Conservation (phyloP, 2,329 filamentous ascomycete genomes). For the Scopulariopsis brevicaulis region DNA sequence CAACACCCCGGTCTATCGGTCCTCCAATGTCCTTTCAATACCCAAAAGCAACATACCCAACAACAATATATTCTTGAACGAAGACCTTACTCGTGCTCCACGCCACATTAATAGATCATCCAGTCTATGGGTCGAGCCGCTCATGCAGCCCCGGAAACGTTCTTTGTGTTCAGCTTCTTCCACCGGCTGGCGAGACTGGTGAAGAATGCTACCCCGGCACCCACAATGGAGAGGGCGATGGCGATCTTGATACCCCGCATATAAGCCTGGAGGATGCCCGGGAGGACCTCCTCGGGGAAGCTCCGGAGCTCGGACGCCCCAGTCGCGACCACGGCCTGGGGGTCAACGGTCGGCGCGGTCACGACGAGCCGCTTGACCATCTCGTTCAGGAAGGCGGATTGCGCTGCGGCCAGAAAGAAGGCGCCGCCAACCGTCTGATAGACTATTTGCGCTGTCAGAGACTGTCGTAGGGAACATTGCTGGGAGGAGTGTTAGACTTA, state of each 20-base stretch:
- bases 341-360: slow-evolving; percentile 23
- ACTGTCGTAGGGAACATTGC: not conserved
- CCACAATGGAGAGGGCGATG: slow-evolving; percentile 44
- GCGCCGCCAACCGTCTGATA: slow-evolving; percentile 39
- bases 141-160: not conserved
- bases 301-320: slow-evolving; percentile 45
- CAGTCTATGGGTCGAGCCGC: not conserved
- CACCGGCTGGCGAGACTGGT: slow-evolving; percentile 22
- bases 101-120: not conserved
- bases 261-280: slow-evolving; percentile 47
- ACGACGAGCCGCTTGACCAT: slow-evolving; percentile 22
- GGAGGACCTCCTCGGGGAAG: slow-evolving; percentile 35
- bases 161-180: slow-evolving; percentile 19
- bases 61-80: no score
- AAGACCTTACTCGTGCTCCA: no score
- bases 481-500: slow-evolving; percentile 12
- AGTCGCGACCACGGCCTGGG: slow-evolving; percentile 23
- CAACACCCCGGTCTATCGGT: not conserved
- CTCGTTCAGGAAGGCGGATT: slow-evolving; percentile 33
- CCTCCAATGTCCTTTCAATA: not conserved
- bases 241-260: slow-evolving; percentile 52
- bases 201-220: slow-evolving; percentile 26
- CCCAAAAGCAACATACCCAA: no score
- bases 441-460: slow-evolving; percentile 16
- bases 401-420: slow-evolving; percentile 34